Evolutionary conservation across 768 basidiomycete species (phyloP), one percentile per base, ranked within the genome.

Genomic region (Cystobasidium ongulense): DNA sequence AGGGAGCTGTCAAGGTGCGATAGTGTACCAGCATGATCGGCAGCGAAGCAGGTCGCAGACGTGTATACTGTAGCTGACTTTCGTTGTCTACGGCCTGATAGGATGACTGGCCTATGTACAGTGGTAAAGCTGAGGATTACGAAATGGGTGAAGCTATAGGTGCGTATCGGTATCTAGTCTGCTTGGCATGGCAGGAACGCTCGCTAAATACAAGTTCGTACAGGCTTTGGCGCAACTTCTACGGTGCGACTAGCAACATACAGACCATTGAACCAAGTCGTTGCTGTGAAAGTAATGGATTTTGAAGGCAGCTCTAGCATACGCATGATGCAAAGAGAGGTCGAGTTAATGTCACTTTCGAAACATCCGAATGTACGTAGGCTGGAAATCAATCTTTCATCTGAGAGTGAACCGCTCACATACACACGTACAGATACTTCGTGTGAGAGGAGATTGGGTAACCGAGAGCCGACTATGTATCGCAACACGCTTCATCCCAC

Each of bases 401-500:
- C 21, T 41, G 15, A 5, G 8, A 73, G 31, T 3, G 31, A 5
- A 11, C 7, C 36, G 63, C 59, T 78, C 15, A 41, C 64, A 21
- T 17, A 18, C 25, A 11, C 92, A 93, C 74, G 90, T 91, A n/a
- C 92, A 94, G 76, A 91, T 94, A 23, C 84, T 94, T 15, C 89
- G 92, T 72, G 92, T 95, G 1, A 88, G 92, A 76, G 92, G 92
- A 21, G 88, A 88, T 18, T 95, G 92, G 92, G 85, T 90, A 78
- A 84, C 87, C 3, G 91, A 90, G 50, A 88, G 89, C 81, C 89
- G 89, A 78, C 85, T 95, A 7, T 86, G 87, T 79, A 94, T 95
- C 75, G 92, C 92, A 8, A 83, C 92, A 72, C 89, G 91, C 64
- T 86, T 93, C 63, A 93, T 93, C 91, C 90, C 88, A 79, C 89